A percentile compares a stretch with the other conserved stretches of the same genome.
These are phyloP conservation scores for Chrysanthemum lavandulifolium DNA, from an alignment of 129 eudicot species.

Conservation along the genomic window DNA sequence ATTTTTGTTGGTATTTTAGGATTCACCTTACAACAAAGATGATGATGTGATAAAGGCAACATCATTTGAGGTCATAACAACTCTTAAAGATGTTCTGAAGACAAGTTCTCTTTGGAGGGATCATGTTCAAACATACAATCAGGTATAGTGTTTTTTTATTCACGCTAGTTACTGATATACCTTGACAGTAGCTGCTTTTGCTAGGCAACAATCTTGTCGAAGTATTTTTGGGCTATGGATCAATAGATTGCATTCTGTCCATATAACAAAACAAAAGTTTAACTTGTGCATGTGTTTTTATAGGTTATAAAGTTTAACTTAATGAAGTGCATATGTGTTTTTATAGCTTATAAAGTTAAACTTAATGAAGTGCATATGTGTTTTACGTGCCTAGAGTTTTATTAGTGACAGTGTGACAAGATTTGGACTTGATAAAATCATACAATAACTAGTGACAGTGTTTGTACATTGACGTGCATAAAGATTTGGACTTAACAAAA, in stretches of 20 bases:
- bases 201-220: neutral
- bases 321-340: no score
- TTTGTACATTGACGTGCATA: no score
- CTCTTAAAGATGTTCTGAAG: constrained; percentile 85
- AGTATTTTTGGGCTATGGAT: neutral
- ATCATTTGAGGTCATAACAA: constrained; percentile 90
- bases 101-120: constrained; percentile 97
- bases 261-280: neutral
- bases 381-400: no score
- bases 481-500: no score
- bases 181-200: neutral
- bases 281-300: no score
- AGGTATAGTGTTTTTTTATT: constrained; percentile 43
- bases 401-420: no score
- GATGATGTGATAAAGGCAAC: constrained; percentile 92
- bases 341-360: no score
- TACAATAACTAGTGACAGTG: no score
- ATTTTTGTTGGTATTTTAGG: constrained; percentile 41
- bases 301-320: no score
- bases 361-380: no score
- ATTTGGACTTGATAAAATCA: no score
- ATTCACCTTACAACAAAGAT: constrained; percentile 78
- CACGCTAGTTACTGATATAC: constrained; percentile 2
- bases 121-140: constrained; percentile 92
- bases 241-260: neutral